These are phyloP conservation scores for Trapa bicornis DNA, from an alignment of 345 rosid species.

Conservation along the genomic window DNA sequence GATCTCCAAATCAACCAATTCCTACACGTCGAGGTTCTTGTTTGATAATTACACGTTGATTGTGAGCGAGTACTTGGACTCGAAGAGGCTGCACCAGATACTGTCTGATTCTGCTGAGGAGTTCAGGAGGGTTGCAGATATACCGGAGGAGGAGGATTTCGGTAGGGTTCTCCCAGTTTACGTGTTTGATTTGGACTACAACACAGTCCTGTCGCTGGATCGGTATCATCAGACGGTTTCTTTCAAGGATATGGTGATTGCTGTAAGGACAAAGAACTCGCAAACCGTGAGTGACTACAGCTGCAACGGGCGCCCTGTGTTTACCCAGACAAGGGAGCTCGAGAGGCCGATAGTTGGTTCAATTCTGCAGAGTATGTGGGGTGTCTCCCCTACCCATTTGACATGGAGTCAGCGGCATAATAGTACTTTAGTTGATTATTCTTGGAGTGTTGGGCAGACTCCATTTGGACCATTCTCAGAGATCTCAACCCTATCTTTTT, in stretches of 20 bases:
- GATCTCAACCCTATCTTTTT: constrained; percentile 59
- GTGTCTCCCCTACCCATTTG: constrained; percentile 86
- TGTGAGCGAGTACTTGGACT: constrained; percentile 93
- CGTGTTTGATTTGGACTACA: constrained; percentile 80
- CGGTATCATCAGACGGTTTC: constrained; percentile 86
- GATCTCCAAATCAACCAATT: constrained; percentile 59
- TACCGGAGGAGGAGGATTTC: constrained; percentile 64
- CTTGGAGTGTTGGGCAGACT: constrained; percentile 96
- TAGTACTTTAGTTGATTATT: constrained; percentile 72
- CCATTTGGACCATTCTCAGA: constrained; percentile 98
- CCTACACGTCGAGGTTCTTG: constrained; percentile 90
- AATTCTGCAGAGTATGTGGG: constrained; percentile 97
- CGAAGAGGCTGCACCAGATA: constrained; percentile 77
- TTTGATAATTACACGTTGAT: constrained; percentile 91
- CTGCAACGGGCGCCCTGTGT: constrained; percentile 86
- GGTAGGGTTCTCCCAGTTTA: constrained; percentile 81
- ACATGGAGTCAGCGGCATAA: constrained; percentile 81
- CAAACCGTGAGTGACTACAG: constrained; percentile 93
- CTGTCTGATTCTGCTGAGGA: constrained; percentile 74
- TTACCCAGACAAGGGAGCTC: constrained; percentile 67
- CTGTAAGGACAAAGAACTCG: constrained; percentile 72
- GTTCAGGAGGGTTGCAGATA: constrained; percentile 56
- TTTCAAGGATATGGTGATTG: constrained; percentile 84
- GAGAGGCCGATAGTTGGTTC: constrained; percentile 87
- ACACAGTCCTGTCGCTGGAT: constrained; percentile 56